Percentiles rank a stretch among this genome's conserved stretches.
Conservation (phyloP, 73 alveolate genomes). For the Tetrahymena elliotti region DNA sequence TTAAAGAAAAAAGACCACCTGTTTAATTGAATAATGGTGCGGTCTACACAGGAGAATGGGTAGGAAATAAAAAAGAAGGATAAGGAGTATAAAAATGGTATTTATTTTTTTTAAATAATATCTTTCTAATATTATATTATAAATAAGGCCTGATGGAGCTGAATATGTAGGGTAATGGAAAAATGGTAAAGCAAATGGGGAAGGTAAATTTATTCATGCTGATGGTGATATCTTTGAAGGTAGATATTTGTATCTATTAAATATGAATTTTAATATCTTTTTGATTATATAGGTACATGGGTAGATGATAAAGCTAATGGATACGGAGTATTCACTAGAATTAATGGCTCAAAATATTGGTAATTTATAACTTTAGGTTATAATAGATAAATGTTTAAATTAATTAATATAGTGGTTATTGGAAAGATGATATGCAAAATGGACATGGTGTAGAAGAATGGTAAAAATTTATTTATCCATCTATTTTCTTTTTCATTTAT, state of each 20-base stretch:
- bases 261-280: neutral
- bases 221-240: constrained; percentile 42
- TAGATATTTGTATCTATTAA: neutral
- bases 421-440: constrained; percentile 39
- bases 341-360: neutral
- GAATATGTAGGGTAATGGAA: constrained; percentile 51
- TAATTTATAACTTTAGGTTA: neutral
- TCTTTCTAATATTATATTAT: neutral
- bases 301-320: constrained; percentile 60
- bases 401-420: constrained; percentile 36
- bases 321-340: constrained; percentile 39
- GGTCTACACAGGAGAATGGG: constrained; percentile 52
- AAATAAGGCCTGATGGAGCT: constrained; percentile 52
- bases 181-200: constrained; percentile 49
- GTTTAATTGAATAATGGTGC: constrained; percentile 48
- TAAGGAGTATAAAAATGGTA: constrained; percentile 35
- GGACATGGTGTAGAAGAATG: constrained; percentile 57
- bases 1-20: neutral
- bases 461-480: neutral
- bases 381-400: neutral
- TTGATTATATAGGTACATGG: constrained; percentile 57
- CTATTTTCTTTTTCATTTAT: constrained; percentile 15
- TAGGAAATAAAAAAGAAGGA: constrained; percentile 46
- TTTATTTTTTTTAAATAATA: neutral
- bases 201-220: constrained; percentile 29